A percentile compares a stretch with the other conserved stretches of the same genome.
Evolutionary conservation across 306 rosid species (phyloP).

Genomic region (Ochetophila trinervis): DNA sequence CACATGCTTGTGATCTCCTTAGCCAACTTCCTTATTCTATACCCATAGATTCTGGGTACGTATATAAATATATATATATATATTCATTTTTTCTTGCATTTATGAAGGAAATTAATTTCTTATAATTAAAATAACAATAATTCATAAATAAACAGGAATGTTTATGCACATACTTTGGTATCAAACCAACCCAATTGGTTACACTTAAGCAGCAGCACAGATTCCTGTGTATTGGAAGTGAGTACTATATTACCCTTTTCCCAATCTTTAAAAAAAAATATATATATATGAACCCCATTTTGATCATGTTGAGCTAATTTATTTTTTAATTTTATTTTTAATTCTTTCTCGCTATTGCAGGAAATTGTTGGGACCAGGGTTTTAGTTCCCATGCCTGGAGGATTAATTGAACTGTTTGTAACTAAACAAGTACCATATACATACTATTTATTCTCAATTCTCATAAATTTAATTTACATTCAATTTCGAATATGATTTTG

Average conservation of each 20-base stretch:
- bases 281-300: neutral
- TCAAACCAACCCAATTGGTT: conserved; percentile 72
- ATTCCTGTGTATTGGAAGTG: conserved; percentile 40
- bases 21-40: conserved; percentile 51
- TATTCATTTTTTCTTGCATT: too few relatives aligned
- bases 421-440: conserved; percentile 48
- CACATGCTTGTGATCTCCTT: conserved; percentile 59
- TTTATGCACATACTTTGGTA: conserved; percentile 55
- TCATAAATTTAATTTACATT: too few relatives aligned
- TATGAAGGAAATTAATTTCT: neutral
- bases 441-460: too few relatives aligned
- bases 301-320: neutral
- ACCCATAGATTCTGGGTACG: conserved; percentile 63
- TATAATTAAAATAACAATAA: neutral
- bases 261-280: neutral
- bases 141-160: conserved; percentile 35
- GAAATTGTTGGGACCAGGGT: conserved; percentile 68
- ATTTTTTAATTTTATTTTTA: neutral
- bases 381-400: conserved; percentile 68
- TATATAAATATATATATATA: neutral
- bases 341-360: conserved; percentile 33
- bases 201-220: conserved; percentile 44
- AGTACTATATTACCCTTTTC: conserved; percentile 16
- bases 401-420: conserved; percentile 66
- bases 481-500: neutral